Evolutionary conservation across 208 protist genomes (phyloP), one percentile per base, ranked within the genome.

Genomic region (Wallacemonas collosoma): DNA sequence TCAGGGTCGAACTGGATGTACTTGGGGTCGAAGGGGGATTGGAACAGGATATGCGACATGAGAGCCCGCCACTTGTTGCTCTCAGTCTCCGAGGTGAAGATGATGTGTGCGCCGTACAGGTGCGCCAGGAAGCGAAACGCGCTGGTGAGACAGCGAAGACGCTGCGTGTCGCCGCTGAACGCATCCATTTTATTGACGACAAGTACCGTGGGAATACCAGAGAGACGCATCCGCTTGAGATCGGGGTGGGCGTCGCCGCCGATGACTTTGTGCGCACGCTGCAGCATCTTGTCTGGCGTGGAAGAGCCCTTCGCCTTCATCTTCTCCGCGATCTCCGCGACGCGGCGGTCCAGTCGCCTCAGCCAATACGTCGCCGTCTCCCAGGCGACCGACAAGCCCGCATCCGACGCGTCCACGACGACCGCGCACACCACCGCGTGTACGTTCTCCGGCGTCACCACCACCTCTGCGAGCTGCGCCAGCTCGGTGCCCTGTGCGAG

Each of bases 151-250:
- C 85, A 43, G 75, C 91, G 93, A 75, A 93, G 58, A 58, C 61
- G 14, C 39, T 76, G 45, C 15, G 70, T 86, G 63, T 95, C 83
- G 15, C 83, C 79, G 6, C 48, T 40, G 72, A 95, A 95, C 2
- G 77, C 75, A 57, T 98, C 92, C 55, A 93, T 85, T 67, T 95
- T 94, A 72, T 94, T 96, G 38, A 88, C 75, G 38, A 98, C 87
- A 6, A 98, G 76, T 9, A 98, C 77, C 47, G 82, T 95, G 41
- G 91, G 94, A 14, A 98, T 35, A 12, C 94, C 94, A 54, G 78
- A 89, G 12, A 97, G 72, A 0, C 87, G 89, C 72, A 97, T 82
- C 6, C 90, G 82, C 39, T 82, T 72, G 14, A 95, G 45, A 64
- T 95, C 93, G 35, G 88, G 88, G 77, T 98, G 88, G 38, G 82